These are phyloP conservation scores for Colletotrichum liaoningense DNA, from an alignment of 2,329 filamentous ascomycete genomes.

Conservation along the genomic window DNA sequence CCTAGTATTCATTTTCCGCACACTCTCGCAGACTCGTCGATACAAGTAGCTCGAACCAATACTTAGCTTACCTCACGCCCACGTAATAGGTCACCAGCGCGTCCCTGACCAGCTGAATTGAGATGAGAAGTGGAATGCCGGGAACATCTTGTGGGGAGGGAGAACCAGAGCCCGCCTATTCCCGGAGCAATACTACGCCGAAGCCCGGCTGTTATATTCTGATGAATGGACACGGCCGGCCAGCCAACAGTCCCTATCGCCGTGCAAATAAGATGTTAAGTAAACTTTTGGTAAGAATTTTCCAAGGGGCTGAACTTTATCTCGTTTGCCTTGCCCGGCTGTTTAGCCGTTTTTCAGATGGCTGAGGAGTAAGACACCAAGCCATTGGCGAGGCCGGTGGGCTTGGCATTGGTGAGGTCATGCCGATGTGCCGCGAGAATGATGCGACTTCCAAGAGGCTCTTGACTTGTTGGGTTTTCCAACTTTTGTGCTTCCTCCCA, in stretches of 20 bases:
- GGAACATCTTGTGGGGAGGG: background rate
- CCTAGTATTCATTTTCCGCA: too few relatives aligned
- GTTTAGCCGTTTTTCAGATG: background rate
- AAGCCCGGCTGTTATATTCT: background rate
- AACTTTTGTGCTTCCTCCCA: background rate
- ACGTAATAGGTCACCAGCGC: background rate
- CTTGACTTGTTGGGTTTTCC: background rate
- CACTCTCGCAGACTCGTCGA: background rate
- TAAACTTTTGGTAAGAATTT: background rate
- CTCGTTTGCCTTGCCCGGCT: conserved; percentile 12
- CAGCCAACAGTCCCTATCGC: background rate
- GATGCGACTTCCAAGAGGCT: background rate
- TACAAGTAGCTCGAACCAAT: background rate
- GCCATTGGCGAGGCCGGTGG: background rate
- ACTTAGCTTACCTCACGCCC: background rate
- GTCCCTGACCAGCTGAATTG: background rate
- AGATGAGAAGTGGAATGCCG: conserved; percentile 1
- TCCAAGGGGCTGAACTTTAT: conserved; percentile 20
- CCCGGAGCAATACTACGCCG: background rate
- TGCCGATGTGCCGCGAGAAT: conserved; percentile 1
- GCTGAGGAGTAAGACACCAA: conserved; percentile 7
- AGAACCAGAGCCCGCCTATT: background rate
- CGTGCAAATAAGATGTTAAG: background rate
- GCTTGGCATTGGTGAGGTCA: conserved; percentile 1
- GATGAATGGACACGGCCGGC: background rate